phyloP scores from a whole-genome alignment of 1,139 yeast genomes.

The Eremothecium coryli region DNA sequence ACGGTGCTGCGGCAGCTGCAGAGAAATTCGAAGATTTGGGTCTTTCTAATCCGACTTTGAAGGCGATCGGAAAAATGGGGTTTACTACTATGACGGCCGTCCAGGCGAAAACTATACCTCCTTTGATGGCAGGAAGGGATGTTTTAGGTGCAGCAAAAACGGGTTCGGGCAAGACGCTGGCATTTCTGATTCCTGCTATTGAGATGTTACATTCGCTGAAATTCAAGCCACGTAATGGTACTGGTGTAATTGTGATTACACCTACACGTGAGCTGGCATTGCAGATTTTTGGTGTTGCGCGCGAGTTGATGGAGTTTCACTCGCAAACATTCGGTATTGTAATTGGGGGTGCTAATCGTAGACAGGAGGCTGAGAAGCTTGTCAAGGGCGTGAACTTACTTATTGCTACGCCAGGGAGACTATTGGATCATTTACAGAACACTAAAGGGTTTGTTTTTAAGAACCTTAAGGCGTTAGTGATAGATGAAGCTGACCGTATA shows the following conservation, averaged over 20 bases:
- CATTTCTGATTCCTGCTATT: constrained; percentile 89
- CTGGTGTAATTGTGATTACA: constrained; percentile 78
- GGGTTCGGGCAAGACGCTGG: constrained; percentile 95
- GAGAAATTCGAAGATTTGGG: constrained; percentile 46
- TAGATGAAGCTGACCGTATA: constrained; percentile 96
- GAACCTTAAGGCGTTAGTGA: constrained; percentile 84
- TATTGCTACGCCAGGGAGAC: constrained; percentile 96
- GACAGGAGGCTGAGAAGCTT: constrained; percentile 93
- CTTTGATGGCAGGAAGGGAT: constrained; percentile 88
- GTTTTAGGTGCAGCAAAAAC: constrained; percentile 97
- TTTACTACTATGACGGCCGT: constrained; percentile 85
- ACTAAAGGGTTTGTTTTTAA: constrained; percentile 90
- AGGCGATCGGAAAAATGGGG: constrained; percentile 79
- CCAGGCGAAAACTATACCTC: constrained; percentile 91
- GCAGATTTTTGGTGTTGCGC: constrained; percentile 93
- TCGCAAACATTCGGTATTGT: constrained; percentile 93
- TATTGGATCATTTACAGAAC: constrained; percentile 91
- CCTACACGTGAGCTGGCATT: constrained; percentile 91
- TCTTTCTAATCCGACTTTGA: constrained; percentile 71
- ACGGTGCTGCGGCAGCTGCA: too few species aligned
- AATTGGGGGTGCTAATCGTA: constrained; percentile 96
- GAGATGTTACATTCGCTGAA: constrained; percentile 81
- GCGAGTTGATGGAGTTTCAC: constrained; percentile 80
- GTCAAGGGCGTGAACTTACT: constrained; percentile 86
- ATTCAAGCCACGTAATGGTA: constrained; percentile 87